Evolutionary conservation across 2,329 filamentous ascomycete species (phyloP), one percentile per base, ranked within the genome.

Genomic region (Penicillium crustosum): DNA sequence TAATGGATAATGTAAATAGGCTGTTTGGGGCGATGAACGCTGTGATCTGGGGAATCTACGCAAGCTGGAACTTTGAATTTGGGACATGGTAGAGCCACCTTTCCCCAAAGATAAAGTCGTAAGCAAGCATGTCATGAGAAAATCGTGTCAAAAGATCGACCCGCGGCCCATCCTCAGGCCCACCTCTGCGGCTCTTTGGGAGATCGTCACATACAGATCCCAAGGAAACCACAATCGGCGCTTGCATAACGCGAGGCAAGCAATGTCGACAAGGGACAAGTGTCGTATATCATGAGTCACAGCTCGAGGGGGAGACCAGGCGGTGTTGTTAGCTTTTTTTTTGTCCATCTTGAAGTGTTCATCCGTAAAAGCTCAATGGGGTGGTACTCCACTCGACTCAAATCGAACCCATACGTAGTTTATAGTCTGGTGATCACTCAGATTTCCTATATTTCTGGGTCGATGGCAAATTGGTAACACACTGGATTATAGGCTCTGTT

Each of bases 21-120:
- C 31, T 19, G 21, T 50, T 39, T 12, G 29, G 49, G 52, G 5
- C 41, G 25, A 44, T 21, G 8, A 6, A 12, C 21, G 1, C 6
- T 21, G 7, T 15, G 15, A 25, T 13, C 9, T 6, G 13, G 50
- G 9, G 27, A 41, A 5, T 48, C 17, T 25, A 27, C 7, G 19
- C 44, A 48, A 4, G 17, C 7, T 23, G 9, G 6, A 15, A 48
- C 12, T 27, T 35, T 15, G 25, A 35, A 38, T 31, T 9, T 15
- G 15, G 39, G 21, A 21, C 15, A 10, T 38, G 60, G 58, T 12
- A 58, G 43, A 12, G 49, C 36, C 17, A 58, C 15, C 6, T 50
- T 29, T 51, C 13, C 27, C 61, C 61, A 61, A 21, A 57, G 47
- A 33, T 55, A 60, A 35, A 61, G 50, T 54, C 53, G 45, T 27